These are phyloP conservation scores for Coniferiporia weirii DNA, from an alignment of 1,284 basidiomycete genomes.

Conservation along the genomic window DNA sequence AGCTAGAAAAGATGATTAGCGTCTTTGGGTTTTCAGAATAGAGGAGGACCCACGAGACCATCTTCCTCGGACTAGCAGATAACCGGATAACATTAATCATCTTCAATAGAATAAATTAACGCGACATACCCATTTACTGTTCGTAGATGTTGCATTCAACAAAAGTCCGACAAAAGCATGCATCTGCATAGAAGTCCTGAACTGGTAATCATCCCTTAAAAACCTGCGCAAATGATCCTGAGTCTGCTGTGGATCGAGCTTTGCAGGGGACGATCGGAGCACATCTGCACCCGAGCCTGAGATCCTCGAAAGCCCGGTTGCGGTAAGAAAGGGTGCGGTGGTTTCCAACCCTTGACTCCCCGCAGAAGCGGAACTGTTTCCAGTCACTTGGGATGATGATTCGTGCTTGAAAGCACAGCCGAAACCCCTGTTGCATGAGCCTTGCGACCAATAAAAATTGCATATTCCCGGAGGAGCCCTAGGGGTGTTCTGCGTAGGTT, in stretches of 20 bases:
- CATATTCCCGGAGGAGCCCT: slow-evolving; percentile 41
- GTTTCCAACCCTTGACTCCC: slow-evolving; percentile 21
- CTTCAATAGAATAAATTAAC: neutral
- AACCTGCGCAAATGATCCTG: slow-evolving; percentile 46
- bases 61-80: slow-evolving; percentile 41
- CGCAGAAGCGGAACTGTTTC: neutral
- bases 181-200: slow-evolving; percentile 36
- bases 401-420: slow-evolving; percentile 43
- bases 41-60: slow-evolving; percentile 39
- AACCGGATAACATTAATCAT: neutral
- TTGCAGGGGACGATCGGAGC: slow-evolving; percentile 29
- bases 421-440: slow-evolving; percentile 44
- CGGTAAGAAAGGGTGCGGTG: slow-evolving; percentile 42
- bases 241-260: slow-evolving; percentile 41
- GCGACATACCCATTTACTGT: slow-evolving; percentile 47
- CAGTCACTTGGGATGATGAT: slow-evolving; percentile 20
- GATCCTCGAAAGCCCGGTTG: slow-evolving; percentile 42
- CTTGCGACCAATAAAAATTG: slow-evolving; percentile 46
- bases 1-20: slow-evolving; percentile 26
- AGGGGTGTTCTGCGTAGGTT: slow-evolving; percentile 19
- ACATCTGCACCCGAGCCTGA: slow-evolving; percentile 31
- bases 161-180: slow-evolving; percentile 47
- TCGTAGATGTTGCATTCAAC: slow-evolving; percentile 42
- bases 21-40: slow-evolving; percentile 6
- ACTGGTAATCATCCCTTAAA: slow-evolving; percentile 40